Base-by-base conservation (phyloP, 2,329 filamentous ascomycete species). In the Ilyonectria destructans region DNA sequence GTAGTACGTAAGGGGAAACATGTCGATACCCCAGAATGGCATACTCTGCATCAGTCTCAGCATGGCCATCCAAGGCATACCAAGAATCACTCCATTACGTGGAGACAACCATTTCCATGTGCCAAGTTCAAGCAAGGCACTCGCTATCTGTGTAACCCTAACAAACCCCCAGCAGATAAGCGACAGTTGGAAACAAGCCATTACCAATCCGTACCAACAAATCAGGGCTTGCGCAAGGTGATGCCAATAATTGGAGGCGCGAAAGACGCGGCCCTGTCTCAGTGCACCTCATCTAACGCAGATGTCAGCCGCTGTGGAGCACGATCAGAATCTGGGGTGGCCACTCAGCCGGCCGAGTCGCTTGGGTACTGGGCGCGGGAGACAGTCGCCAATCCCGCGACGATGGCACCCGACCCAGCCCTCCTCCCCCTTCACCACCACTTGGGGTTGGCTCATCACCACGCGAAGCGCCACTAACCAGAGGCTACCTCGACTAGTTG, bases 281-380 rank as follows among this genome's bases (percentile, higher is more conserved):
- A 51, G 65, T 58, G 63, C 58, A 56, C 58, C 10, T 58, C 51
- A 65, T 63, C 69, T 68, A 66, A 70, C 66, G 57, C 62, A 74
- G 59, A 67, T 69, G 65, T 69, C 72, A 74, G 70, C 74, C 72
- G 69, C 64, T 74, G 73, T 77, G 75, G 75, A 66, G 71, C 70
- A 65, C 52, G 57, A 65, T 59, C 54, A 70, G 69, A 75, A 71
- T 72, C 73, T 35, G 71, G 74, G 74, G 69, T 67, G 68, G 45
- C 48, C 51, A 51, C 46, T 37, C 65, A 58, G 51, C 67, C 65
- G 73, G 70, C 58, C 69, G 68, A 69, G 66, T 59, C 29, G 17
- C 49, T 52, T 15, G 49, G 33, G n/a, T 62, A 56, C 70, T 74
- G 57, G 62, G 61, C 64, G 55, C 59, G 48, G 68, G 59, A 45